Percentiles rank a stretch among this genome's conserved stretches.
These are phyloP conservation scores for Termitomyces sp. DNA, from an alignment of 768 basidiomycete species.

Conservation along the genomic window DNA sequence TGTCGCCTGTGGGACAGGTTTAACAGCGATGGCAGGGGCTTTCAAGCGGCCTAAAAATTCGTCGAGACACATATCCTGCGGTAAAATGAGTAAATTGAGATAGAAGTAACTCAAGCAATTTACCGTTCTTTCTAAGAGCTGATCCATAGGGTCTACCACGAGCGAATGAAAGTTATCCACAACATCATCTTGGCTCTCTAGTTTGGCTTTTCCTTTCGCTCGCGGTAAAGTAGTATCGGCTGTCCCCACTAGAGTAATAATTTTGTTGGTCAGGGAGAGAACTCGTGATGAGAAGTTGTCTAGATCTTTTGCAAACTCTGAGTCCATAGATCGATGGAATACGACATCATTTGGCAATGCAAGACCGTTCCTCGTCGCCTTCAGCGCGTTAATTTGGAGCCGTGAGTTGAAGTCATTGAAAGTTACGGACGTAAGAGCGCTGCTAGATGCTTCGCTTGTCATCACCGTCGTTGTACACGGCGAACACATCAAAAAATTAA, in stretches of 20 bases:
- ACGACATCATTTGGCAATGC: slow-evolving; percentile 69
- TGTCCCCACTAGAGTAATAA: slow-evolving; percentile 52
- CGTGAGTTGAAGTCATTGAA: slow-evolving; percentile 55
- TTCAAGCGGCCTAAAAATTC: slow-evolving; percentile 70
- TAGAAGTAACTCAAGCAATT: slow-evolving; percentile 20
- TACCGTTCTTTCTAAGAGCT: slow-evolving; percentile 80
- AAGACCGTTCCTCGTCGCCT: slow-evolving; percentile 59
- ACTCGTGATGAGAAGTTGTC: slow-evolving; percentile 68
- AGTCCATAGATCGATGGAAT: slow-evolving; percentile 89
- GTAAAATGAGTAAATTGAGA: background rate
- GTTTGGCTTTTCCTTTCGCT: slow-evolving; percentile 51
- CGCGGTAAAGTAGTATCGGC: slow-evolving; percentile 26
- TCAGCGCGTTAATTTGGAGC: slow-evolving; percentile 59
- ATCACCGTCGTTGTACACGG: slow-evolving; percentile 2
- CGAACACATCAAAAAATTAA: background rate
- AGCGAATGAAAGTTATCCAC: slow-evolving; percentile 76
- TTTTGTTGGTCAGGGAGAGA: slow-evolving; percentile 59
- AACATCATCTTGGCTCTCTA: slow-evolving; percentile 75
- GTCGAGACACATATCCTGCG: slow-evolving; percentile 80
- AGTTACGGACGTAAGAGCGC: slow-evolving; percentile 8
- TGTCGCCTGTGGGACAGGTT: slow-evolving; percentile 29
- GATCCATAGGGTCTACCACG: slow-evolving; percentile 84
- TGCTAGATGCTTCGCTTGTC: slow-evolving; percentile 13
- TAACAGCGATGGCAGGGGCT: slow-evolving; percentile 58
- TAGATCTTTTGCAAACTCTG: slow-evolving; percentile 61